phyloP scores from a whole-genome alignment of 2,329 filamentous ascomycete species.

The Aulographum hederae region DNA sequence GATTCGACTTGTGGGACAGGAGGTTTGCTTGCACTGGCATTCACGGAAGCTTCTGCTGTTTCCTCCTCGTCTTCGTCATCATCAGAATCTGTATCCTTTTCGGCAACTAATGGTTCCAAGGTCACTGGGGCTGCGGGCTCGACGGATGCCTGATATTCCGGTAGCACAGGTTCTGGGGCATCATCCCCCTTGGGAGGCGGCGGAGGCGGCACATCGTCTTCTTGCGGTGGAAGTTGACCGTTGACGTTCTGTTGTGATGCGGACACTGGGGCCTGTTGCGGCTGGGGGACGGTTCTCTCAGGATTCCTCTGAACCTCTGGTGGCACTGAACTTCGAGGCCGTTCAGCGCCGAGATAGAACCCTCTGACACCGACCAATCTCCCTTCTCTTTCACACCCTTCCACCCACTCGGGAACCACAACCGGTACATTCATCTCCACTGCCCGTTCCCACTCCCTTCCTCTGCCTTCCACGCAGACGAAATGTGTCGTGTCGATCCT shows the following conservation, averaged over 20 bases:
- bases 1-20: too few species aligned
- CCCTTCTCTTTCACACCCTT: conserved; percentile 86
- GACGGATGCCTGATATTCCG: background rate
- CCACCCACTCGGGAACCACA: conserved; percentile 90
- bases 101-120: background rate
- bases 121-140: background rate
- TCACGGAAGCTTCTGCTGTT: too few species aligned
- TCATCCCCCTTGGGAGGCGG: too few species aligned
- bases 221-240: too few species aligned
- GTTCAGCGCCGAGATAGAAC: conserved; percentile 90
- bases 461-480: conserved; percentile 84
- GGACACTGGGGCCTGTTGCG: conserved; percentile 8
- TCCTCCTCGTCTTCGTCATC: background rate
- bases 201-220: too few species aligned
- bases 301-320: conserved; percentile 40
- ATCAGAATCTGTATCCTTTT: conserved; percentile 1
- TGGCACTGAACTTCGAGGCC: too few species aligned
- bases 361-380: conserved; percentile 86
- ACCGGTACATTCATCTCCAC: conserved; percentile 97
- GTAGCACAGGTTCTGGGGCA: background rate
- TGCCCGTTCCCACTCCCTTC: conserved; percentile 85
- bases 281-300: conserved; percentile 16
- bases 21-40: too few species aligned
- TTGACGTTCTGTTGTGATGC: too few species aligned
- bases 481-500: conserved; percentile 98